phyloP scores from a whole-genome alignment of 2,329 filamentous ascomycete genomes.

The Neopestalotiopsis sp. region DNA sequence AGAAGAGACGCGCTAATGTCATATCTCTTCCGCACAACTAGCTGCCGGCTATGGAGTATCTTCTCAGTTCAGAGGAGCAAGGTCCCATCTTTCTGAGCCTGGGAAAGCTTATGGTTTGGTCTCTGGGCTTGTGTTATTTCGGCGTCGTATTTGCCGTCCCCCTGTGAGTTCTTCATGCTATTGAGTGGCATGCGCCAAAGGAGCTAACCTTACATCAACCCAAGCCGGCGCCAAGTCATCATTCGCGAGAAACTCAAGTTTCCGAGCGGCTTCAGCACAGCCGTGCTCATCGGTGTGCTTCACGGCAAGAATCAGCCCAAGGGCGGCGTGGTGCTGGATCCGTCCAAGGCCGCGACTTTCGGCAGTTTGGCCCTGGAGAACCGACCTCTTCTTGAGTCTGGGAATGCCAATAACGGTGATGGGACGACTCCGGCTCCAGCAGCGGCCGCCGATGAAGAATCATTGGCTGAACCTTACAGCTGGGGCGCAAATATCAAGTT shows the following conservation, averaged over 20 bases:
- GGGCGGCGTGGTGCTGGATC: conserved; percentile 31
- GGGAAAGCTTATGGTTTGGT: conserved; percentile 86
- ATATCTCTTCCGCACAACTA: conserved; percentile 26
- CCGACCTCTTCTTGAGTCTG: conserved; percentile 30
- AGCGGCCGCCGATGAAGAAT: conserved; percentile 26
- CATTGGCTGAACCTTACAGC: conserved; percentile 38
- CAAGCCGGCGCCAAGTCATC: conserved; percentile 81
- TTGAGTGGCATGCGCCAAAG: background rate
- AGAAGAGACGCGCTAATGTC: background rate
- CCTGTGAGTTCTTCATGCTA: conserved; percentile 49
- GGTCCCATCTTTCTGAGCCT: conserved; percentile 76
- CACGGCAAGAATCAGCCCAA: conserved; percentile 65
- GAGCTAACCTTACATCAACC: conserved; percentile 16
- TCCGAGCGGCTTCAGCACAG: conserved; percentile 93
- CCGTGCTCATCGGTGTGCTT: conserved; percentile 87
- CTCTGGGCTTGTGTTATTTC: conserved; percentile 91
- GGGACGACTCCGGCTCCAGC: conserved; percentile 19
- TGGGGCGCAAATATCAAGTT: conserved; percentile 57
- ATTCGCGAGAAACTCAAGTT: conserved; percentile 92
- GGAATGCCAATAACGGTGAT: conserved; percentile 25
- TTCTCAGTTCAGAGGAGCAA: conserved; percentile 78
- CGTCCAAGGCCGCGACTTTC: conserved; percentile 35
- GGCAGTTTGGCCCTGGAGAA: conserved; percentile 39
- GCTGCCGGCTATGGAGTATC: conserved; percentile 88
- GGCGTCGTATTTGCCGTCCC: conserved; percentile 97